These are phyloP conservation scores for Anisodus acutangulus DNA, from an alignment of 257 asterid genomes.

Conservation along the genomic window DNA sequence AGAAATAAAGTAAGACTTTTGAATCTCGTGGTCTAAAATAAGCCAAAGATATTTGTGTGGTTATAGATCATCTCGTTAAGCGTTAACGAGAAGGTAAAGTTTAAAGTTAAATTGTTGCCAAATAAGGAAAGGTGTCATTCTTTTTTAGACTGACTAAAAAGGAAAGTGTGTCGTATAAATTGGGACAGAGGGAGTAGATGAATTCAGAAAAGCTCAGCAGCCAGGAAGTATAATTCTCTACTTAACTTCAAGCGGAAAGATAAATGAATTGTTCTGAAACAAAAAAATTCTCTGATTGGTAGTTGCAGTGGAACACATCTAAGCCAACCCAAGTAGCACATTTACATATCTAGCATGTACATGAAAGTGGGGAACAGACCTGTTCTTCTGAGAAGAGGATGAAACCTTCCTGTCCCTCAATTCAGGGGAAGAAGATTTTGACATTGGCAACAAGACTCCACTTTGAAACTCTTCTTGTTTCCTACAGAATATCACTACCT, in stretches of 20 bases:
- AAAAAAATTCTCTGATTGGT: not conserved
- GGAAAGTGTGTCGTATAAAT: too few species aligned
- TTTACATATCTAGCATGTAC: constrained; percentile 18
- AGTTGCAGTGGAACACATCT: constrained; percentile 5
- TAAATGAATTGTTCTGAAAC: constrained; percentile 27
- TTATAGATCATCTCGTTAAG: too few species aligned
- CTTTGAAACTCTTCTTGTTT: constrained; percentile 42
- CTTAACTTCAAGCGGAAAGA: constrained; percentile 16
- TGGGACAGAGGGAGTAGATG: not conserved
- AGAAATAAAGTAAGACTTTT: too few species aligned
- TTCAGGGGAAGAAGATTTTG: constrained; percentile 56
- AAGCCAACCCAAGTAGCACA: constrained; percentile 2
- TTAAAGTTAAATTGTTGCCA: too few species aligned
- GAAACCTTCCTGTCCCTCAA: constrained; percentile 45
- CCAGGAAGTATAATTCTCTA: not conserved
- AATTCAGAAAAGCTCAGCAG: constrained; percentile 17
- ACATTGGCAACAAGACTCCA: constrained; percentile 61
- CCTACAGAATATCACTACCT: constrained; percentile 47
- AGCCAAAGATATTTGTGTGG: too few species aligned
- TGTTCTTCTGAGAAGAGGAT: constrained; percentile 47
- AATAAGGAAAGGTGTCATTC: too few species aligned
- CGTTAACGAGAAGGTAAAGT: too few species aligned
- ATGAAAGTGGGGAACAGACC: constrained; percentile 45
- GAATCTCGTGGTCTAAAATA: too few species aligned
- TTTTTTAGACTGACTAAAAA: too few species aligned